Evolutionary conservation across 345 rosid genomes (phyloP), one percentile per base, ranked within the genome.

Genomic region (Luvunga scandens): DNA sequence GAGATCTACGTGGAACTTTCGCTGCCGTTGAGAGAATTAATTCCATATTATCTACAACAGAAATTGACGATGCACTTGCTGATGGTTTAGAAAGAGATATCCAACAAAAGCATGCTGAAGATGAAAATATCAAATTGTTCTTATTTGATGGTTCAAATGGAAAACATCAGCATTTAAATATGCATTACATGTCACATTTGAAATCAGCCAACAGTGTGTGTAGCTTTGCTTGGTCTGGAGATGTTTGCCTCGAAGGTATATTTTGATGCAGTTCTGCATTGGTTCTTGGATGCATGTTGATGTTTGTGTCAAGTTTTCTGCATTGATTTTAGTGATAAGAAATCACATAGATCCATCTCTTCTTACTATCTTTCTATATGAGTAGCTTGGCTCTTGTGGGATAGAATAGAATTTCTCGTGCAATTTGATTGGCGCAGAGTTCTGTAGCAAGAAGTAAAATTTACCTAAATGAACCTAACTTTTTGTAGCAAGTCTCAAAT

Each of bases 11-110:
- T 69, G 98, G 93, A 57, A 65, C 91, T 75, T 83, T 95, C 80
- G 94, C 99, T 86, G 93, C 96, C 38, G 88, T 92, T 71, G 99
- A 93, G 83, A 89, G 98, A 84, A 93, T 95, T 79, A 95, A 93
- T 66, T 87, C 98, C 78, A 87, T 95, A 81, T 73, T 95, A 68
- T 88, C 95, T 48, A 87, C 89, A 27, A 87, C 88, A 80, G 98
- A 91, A 83, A 87, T 89, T 76, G 99, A 95, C 82, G 91, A 90
- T 81, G 91, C 98, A 77, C 99, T 95, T 84, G 97, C 98, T 66
- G 85, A 83, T 81, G 98, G 99, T 59, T 78, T 95, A 84, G 97
- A 92, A 83, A 95, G 84, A 88, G 97, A 93, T 79, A 86, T 95
- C 78, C 89, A 86, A 79, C 66, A 77, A 84, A 92, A 87, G 77